Conservation (phyloP, 2,329 filamentous ascomycete genomes). For the Boeremia exigua region DNA sequence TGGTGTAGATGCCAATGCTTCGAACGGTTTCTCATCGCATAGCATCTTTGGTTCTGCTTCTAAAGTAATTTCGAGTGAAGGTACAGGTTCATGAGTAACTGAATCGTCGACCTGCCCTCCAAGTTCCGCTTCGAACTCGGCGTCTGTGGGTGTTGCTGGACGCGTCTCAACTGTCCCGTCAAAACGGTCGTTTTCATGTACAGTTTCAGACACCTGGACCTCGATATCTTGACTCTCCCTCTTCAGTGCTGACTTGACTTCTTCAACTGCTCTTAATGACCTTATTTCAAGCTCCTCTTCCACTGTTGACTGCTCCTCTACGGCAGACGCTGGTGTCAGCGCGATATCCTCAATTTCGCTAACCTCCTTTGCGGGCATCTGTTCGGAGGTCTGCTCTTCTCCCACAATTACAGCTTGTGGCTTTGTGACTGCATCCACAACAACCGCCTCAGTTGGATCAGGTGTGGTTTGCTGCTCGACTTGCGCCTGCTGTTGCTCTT, state of each 20-base stretch:
- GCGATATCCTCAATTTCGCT: neutral
- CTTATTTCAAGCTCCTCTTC: neutral
- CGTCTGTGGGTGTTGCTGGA: constrained; percentile 4
- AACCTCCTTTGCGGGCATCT: neutral
- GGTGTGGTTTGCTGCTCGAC: neutral
- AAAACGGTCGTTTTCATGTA: neutral
- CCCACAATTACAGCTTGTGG: neutral
- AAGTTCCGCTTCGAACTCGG: constrained; percentile 5
- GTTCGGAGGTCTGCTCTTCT: neutral
- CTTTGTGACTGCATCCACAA: neutral
- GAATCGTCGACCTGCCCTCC: neutral
- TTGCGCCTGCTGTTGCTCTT: constrained; percentile 1
- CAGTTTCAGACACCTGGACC: neutral
- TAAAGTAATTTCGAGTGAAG: constrained; percentile 28
- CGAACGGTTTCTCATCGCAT: constrained; percentile 33
- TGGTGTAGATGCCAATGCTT: constrained; percentile 29
- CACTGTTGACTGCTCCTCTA: neutral
- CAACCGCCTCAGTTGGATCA: constrained; percentile 3
- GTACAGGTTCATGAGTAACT: neutral
- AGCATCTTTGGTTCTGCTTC: constrained; percentile 41
- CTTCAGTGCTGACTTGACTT: too few species aligned
- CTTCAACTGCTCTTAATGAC: too few species aligned
- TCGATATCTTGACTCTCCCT: neutral
- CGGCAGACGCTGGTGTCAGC: neutral
- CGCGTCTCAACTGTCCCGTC: neutral